These are phyloP conservation scores for Durusdinium trenchii DNA, from an alignment of 73 alveolate genomes.

Conservation along the genomic window DNA sequence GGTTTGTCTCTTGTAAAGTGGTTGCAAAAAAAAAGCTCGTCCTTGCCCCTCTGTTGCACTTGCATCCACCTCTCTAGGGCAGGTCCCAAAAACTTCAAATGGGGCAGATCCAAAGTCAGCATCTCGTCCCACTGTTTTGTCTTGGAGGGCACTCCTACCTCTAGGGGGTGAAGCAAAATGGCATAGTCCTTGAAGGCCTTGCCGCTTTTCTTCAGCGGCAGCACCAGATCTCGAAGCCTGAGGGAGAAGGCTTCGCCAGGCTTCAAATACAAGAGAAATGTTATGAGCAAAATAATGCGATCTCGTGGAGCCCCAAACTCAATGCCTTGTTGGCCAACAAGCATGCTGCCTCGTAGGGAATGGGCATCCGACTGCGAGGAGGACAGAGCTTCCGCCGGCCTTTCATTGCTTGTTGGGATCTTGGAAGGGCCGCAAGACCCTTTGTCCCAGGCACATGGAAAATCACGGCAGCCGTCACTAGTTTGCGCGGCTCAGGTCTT, in stretches of 20 bases:
- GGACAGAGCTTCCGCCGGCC: slow-evolving; percentile 67
- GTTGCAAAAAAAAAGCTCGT: background rate
- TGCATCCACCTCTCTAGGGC: background rate
- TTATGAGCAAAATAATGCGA: background rate
- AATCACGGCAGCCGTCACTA: slow-evolving; percentile 1
- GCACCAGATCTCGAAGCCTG: background rate
- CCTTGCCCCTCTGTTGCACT: background rate
- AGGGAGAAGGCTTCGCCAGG: background rate
- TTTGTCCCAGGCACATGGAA: background rate
- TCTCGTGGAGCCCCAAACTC: background rate
- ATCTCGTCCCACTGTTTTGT: slow-evolving; percentile 52
- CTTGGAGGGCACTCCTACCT: slow-evolving; percentile 24
- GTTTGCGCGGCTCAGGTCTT: background rate
- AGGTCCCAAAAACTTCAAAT: background rate
- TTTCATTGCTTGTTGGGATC: slow-evolving; percentile 1
- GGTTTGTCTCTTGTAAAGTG: background rate
- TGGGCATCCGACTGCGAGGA: slow-evolving; percentile 6
- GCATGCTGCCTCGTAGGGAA: slow-evolving; percentile 9
- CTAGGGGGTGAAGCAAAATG: slow-evolving; percentile 18
- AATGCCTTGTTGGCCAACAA: background rate
- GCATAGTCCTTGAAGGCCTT: background rate
- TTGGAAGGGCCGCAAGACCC: background rate
- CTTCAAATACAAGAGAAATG: background rate
- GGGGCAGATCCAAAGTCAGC: background rate
- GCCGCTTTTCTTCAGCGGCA: background rate